A percentile compares a stretch with the other conserved stretches of the same genome.
These are phyloP conservation scores for Microbotryum lychnidis-dioicae DNA, from an alignment of 1,284 basidiomycete genomes.

Conservation along the genomic window DNA sequence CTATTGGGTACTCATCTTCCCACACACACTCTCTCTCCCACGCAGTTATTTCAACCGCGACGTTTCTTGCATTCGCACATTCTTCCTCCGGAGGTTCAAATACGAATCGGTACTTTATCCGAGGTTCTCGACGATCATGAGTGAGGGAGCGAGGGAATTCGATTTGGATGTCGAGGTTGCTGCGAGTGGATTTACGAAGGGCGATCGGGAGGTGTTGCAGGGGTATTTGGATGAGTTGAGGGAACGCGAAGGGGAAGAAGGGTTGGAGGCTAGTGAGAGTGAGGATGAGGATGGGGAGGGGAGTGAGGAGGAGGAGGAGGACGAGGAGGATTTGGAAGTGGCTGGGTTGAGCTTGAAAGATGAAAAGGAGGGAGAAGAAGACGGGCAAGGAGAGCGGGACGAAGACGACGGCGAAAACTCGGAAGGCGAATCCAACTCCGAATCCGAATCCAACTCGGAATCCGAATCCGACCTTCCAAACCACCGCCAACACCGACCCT, in stretches of 20 bases:
- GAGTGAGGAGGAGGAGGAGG: slow-evolving; percentile 10
- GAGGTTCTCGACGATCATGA: slow-evolving; percentile 49
- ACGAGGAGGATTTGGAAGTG: not conserved
- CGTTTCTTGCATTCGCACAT: slow-evolving; percentile 88
- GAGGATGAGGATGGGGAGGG: slow-evolving; percentile 1
- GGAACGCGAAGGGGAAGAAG: not conserved
- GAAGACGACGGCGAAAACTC: slow-evolving; percentile 39
- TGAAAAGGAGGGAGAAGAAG: slow-evolving; percentile 42
- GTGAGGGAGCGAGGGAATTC: slow-evolving; percentile 44
- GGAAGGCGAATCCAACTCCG: slow-evolving; percentile 36
- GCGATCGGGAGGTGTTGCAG: slow-evolving; percentile 71
- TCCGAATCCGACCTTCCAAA: slow-evolving; percentile 21
- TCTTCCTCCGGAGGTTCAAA: slow-evolving; percentile 84
- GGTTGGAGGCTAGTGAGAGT: too few relatives aligned
- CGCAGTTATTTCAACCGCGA: slow-evolving; percentile 95
- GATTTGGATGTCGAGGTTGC: slow-evolving; percentile 78
- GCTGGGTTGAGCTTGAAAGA: slow-evolving; percentile 42
- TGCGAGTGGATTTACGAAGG: slow-evolving; percentile 80
- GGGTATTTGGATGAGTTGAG: slow-evolving; percentile 34
- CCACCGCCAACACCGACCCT: not conserved
- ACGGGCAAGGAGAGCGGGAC: slow-evolving; percentile 33
- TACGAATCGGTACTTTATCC: slow-evolving; percentile 88
- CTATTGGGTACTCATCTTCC: too few relatives aligned
- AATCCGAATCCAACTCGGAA: slow-evolving; percentile 28
- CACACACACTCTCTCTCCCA: too few relatives aligned